These are phyloP conservation scores for Arachnomyces sp. DNA, from an alignment of 2,329 filamentous ascomycete species.

Conservation along the genomic window DNA sequence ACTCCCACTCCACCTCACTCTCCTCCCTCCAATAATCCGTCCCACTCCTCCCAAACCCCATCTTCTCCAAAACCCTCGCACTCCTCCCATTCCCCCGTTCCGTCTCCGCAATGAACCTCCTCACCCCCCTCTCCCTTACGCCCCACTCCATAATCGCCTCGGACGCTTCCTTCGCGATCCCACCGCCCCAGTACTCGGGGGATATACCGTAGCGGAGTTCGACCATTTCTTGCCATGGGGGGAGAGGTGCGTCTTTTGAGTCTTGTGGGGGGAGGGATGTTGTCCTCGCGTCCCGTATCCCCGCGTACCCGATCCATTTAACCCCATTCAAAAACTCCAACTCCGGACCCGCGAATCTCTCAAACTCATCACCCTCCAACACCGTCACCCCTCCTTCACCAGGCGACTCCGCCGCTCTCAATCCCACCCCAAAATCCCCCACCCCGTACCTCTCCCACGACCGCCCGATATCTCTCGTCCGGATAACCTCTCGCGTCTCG, in stretches of 20 bases:
- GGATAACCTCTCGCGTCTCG: constrained; percentile 4
- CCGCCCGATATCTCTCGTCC: no score
- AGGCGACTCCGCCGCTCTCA: no score
- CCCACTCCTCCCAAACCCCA: constrained; percentile 16
- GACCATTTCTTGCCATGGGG: constrained; percentile 20
- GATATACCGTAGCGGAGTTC: constrained; percentile 21
- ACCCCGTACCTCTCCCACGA: no score
- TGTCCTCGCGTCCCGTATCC: constrained; percentile 16
- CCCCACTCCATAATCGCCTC: constrained; percentile 19
- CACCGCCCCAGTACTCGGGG: constrained; percentile 16
- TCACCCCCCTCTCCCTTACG: constrained; percentile 14
- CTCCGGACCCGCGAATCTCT: no score
- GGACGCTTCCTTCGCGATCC: constrained; percentile 17
- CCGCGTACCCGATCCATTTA: constrained; percentile 17
- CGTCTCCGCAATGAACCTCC: constrained; percentile 15
- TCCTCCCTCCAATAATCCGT: constrained; percentile 19
- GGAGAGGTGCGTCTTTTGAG: constrained; percentile 7
- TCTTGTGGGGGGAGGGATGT: constrained; percentile 13
- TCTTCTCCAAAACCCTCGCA: constrained; percentile 16
- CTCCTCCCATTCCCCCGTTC: constrained; percentile 18
- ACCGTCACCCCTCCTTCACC: no score
- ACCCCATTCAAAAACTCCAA: constrained; percentile 3
- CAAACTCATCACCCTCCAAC: no score
- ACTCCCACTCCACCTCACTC: constrained; percentile 15
- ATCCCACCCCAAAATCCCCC: no score